A percentile compares a stretch with the other conserved stretches of the same genome.
phyloP scores from a whole-genome alignment of 148 eudicot species.

The Camellia sinensis region DNA sequence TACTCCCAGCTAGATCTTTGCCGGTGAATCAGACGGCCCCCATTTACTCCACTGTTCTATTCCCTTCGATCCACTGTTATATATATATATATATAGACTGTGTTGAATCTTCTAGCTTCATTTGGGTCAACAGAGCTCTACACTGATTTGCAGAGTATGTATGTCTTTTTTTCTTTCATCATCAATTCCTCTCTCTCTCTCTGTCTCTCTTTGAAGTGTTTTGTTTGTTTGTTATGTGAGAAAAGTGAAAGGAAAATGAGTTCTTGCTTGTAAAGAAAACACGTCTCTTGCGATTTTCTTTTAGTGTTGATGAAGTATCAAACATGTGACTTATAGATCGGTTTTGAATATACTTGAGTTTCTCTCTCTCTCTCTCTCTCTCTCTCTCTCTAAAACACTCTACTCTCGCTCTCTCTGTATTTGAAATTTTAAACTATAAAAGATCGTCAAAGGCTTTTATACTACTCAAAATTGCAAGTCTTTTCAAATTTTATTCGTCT shows the following conservation, averaged over 20 bases:
- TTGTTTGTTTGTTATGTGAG: too few relatives aligned
- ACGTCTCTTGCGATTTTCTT: not conserved
- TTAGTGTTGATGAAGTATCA: not conserved
- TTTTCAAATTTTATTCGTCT: not conserved
- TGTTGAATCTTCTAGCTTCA: not conserved
- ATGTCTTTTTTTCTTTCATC: too few relatives aligned
- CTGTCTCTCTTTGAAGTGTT: too few relatives aligned
- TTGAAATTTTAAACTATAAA: not conserved
- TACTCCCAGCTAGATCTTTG: not conserved
- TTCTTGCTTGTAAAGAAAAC: not conserved
- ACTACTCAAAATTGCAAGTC: not conserved
- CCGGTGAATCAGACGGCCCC: conserved; percentile 11
- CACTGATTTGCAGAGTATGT: not conserved
- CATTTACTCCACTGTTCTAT: not conserved
- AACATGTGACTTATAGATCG: conserved; percentile 1
- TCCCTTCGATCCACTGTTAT: not conserved
- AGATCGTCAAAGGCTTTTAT: not conserved
- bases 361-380: not conserved
- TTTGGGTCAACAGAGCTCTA: not conserved
- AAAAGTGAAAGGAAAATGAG: not conserved
- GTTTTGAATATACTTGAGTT: not conserved
- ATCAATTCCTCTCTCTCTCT: too few relatives aligned
- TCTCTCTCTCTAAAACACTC: not conserved
- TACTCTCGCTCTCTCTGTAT: not conserved
- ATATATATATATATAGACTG: not conserved